Evolutionary conservation across 257 asterid species (phyloP), one percentile per base, ranked within the genome.

Genomic region (Fraxinus pennsylvanica): DNA sequence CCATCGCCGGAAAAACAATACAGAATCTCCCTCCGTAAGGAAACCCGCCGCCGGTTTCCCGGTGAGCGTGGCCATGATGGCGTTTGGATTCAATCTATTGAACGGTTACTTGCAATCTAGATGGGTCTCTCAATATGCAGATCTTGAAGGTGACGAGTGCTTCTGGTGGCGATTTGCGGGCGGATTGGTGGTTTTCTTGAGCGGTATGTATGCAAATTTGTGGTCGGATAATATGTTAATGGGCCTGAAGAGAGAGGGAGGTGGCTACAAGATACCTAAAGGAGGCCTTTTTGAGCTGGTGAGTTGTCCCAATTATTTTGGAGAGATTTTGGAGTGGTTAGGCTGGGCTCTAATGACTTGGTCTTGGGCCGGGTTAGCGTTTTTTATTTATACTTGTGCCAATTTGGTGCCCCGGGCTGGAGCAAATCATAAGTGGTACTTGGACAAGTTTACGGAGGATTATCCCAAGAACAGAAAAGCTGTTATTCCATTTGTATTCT

Each of bases 291-390:
- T 90, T 80, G 96, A 90, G 83, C 74, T 82, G 84, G 86, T 93
- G 29, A 91, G 94, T 9, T 89, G 96, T 19, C 97, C 98, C 2
- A 93, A 90, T 82, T 93, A 93, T 79, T 85, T 89, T 5, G 96
- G 98, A 36, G 97, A 93, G 89, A 86, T 90, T 10, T 2, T 91
- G 81, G 97, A 93, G 78, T 91, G 96, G 96, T 85, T 87, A 84
- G 98, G 93, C 74, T 93, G 96, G 97, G 91, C 96, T 66, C 32
- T 93, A 35, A 88, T 90, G 92, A 85, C 81, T 5, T 85, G 92
- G 88, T 89, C 91, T 15, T 90, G 96, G 96, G 96, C 94, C 6
- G 93, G 95, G 74, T 73, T 92, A 4, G 93, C 83, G 27, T 90
- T 93, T 72, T 85, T 88, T 13, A 5, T 89, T 63, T 89, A 85